These are phyloP conservation scores for Arthrobotrys conoides DNA, from an alignment of 2,329 filamentous ascomycete species.

Conservation along the genomic window DNA sequence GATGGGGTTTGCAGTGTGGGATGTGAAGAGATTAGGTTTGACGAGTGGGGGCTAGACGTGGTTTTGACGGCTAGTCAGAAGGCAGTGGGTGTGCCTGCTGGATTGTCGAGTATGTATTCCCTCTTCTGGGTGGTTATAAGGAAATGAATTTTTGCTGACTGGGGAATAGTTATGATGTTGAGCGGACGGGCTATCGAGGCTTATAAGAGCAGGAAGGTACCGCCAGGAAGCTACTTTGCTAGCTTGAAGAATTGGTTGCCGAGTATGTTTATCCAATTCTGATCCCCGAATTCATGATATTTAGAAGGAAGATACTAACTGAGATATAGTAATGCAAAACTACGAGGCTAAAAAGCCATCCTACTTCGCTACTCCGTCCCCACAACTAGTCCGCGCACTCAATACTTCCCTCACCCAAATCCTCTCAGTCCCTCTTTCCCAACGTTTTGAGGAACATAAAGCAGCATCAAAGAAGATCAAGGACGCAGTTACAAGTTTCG, in stretches of 20 bases:
- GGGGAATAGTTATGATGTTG: constrained; percentile 79
- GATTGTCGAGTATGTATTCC: constrained; percentile 76
- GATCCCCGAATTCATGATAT: no score
- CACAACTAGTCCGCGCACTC: constrained; percentile 91
- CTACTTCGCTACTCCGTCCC: constrained; percentile 97
- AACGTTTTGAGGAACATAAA: constrained; percentile 86
- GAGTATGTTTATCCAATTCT: constrained; percentile 72
- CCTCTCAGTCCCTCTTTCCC: constrained; percentile 81
- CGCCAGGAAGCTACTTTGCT: constrained; percentile 90
- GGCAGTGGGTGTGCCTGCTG: constrained; percentile 94
- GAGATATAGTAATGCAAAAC: constrained; percentile 85
- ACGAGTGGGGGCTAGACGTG: constrained; percentile 92
- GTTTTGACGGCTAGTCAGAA: constrained; percentile 97
- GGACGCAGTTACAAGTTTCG: constrained; percentile 82
- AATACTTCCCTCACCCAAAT: constrained; percentile 91
- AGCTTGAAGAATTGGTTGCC: constrained; percentile 98
- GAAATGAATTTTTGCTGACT: not conserved
- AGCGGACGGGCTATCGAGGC: constrained; percentile 87
- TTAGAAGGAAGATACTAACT: not conserved
- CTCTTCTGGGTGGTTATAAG: not conserved
- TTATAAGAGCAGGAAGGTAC: constrained; percentile 84
- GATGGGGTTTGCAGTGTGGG: constrained; percentile 98
- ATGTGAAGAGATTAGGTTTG: constrained; percentile 94
- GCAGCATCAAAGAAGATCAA: constrained; percentile 88
- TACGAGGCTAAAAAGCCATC: constrained; percentile 98